Percentiles rank a stretch among this genome's conserved stretches.
phyloP scores from a whole-genome alignment of 768 basidiomycete genomes.

The Rhizopogon vinicolor region DNA sequence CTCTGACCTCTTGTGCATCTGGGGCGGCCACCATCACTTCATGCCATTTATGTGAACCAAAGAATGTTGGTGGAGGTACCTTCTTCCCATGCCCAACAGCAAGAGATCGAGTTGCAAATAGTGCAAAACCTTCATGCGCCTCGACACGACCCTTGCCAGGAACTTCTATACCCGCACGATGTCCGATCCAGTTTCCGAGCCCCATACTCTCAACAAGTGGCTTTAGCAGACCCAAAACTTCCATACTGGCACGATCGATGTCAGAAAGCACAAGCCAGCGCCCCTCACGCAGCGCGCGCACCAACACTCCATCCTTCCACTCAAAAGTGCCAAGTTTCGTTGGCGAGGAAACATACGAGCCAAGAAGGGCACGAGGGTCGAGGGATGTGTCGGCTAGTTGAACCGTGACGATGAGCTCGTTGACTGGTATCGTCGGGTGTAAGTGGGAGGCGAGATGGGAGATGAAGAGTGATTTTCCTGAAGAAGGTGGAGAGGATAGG shows the following conservation, averaged over 20 bases:
- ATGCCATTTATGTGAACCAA: slow-evolving; percentile 80
- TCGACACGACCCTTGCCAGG: slow-evolving; percentile 71
- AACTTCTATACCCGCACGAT: slow-evolving; percentile 60
- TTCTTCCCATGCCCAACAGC: slow-evolving; percentile 39
- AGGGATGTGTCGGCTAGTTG: slow-evolving; percentile 94
- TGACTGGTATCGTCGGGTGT: slow-evolving; percentile 40
- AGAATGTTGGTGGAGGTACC: slow-evolving; percentile 64
- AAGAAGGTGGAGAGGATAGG: slow-evolving; percentile 79
- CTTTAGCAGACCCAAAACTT: slow-evolving; percentile 84
- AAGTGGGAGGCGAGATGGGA: slow-evolving; percentile 69
- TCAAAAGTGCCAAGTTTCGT: slow-evolving; percentile 84
- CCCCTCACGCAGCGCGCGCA: slow-evolving; percentile 85
- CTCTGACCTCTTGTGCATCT: slow-evolving; percentile 57
- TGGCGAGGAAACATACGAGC: slow-evolving; percentile 88
- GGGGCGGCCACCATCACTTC: slow-evolving; percentile 66
- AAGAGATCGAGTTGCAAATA: slow-evolving; percentile 86
- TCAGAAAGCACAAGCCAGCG: slow-evolving; percentile 93
- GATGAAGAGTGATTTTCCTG: slow-evolving; percentile 82
- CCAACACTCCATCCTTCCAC: slow-evolving; percentile 93
- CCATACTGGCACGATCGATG: slow-evolving; percentile 84
- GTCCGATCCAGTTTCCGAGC: slow-evolving; percentile 72
- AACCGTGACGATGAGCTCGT: slow-evolving; percentile 75
- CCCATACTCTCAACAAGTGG: slow-evolving; percentile 75
- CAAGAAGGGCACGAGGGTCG: slow-evolving; percentile 88
- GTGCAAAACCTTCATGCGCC: slow-evolving; percentile 74